A percentile compares a stretch with the other conserved stretches of the same genome.
phyloP scores from a whole-genome alignment of 495 filamentous ascomycete genomes.

The Mycothermus thermophilus region DNA sequence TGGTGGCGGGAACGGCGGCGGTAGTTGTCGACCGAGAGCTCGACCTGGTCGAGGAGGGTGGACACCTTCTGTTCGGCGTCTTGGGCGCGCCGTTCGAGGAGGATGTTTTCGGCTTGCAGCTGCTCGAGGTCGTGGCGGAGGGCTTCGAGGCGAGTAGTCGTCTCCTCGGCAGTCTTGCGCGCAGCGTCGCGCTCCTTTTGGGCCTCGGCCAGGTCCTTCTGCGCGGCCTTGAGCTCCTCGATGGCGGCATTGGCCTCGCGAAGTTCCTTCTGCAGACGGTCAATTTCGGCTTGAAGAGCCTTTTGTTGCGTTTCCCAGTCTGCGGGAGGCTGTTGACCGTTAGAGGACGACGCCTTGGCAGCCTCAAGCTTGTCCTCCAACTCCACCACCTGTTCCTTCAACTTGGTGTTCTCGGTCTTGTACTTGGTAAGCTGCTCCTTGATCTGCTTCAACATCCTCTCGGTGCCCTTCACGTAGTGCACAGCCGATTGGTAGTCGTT shows the following conservation, averaged over 20 bases:
- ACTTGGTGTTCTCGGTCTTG: constrained; percentile 68
- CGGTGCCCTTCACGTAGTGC: constrained; percentile 97
- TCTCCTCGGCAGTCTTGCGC: constrained; percentile 40
- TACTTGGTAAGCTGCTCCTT: constrained; percentile 88
- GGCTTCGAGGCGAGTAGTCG: constrained; percentile 43
- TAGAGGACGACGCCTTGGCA: constrained; percentile 12
- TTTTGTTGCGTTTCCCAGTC: constrained; percentile 73
- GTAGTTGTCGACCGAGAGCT: constrained; percentile 85
- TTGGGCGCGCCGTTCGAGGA: constrained; percentile 65
- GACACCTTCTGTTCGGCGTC: constrained; percentile 91
- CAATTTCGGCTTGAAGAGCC: constrained; percentile 56
- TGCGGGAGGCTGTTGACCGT: too few species aligned
- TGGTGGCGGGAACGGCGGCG: constrained; percentile 47
- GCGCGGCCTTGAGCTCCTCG: constrained; percentile 59
- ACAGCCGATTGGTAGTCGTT: constrained; percentile 98
- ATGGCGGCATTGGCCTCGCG: constrained; percentile 49
- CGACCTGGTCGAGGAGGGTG: constrained; percentile 85
- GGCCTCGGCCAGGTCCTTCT: constrained; percentile 47
- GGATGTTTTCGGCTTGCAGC: constrained; percentile 64
- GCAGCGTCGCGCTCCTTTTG: constrained; percentile 55
- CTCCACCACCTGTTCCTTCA: constrained; percentile 66
- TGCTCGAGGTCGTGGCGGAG: constrained; percentile 60
- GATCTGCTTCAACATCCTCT: constrained; percentile 98
- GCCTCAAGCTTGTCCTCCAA: constrained; percentile 35
- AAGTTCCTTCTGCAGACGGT: constrained; percentile 54